A percentile compares a stretch with the other conserved stretches of the same genome.
Evolutionary conservation across 768 basidiomycete species (phyloP).

Genomic region (Candolleomyces eurysporus): DNA sequence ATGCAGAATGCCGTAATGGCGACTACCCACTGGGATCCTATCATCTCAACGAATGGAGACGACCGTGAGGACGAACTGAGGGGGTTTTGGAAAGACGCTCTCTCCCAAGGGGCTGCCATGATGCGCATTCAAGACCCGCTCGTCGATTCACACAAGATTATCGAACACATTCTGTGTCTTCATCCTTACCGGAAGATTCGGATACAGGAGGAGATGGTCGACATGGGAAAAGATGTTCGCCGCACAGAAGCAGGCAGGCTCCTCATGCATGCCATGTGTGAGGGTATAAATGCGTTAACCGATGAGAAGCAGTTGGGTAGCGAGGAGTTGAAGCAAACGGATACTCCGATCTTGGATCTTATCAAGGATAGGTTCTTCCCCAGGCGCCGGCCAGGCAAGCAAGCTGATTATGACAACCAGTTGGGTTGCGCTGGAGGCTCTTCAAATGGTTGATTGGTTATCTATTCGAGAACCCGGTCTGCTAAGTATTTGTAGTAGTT

Average conservation of each 20-base stretch:
- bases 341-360: no score
- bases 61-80: background rate
- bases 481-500: no score
- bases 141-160: background rate
- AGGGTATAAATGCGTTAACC: background rate
- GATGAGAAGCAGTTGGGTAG: background rate
- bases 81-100: background rate
- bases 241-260: slow-evolving; percentile 15
- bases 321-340: background rate
- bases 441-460: no score
- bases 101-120: background rate
- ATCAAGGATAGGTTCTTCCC: no score
- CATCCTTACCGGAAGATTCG: background rate
- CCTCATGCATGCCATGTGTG: slow-evolving; percentile 12
- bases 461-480: no score
- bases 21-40: background rate
- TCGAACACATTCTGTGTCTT: background rate
- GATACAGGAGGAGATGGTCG: slow-evolving; percentile 16
- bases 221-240: slow-evolving; percentile 7
- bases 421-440: no score
- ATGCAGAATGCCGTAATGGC: background rate
- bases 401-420: no score
- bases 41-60: no score
- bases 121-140: background rate
- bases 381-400: no score